Base-by-base conservation (phyloP, 169 alveolate genomes). In the Plasmodium reichenowi region DNA sequence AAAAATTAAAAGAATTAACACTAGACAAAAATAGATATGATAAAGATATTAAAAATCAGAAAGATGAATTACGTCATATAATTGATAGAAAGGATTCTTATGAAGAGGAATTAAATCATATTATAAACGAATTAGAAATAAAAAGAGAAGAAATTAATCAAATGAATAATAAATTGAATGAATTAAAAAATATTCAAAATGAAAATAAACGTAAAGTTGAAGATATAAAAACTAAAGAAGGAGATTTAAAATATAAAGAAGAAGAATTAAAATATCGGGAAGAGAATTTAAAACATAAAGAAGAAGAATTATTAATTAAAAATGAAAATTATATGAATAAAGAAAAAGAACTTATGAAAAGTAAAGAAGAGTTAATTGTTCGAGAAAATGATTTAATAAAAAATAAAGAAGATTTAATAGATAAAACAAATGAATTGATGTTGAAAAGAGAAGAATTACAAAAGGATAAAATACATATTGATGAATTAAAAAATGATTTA, bases 401-500 rank as follows among this genome's bases (percentile, higher is more conserved):
- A 22, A 68, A 26, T 56, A 71, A 63, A 15, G 63, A 68, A 22
- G 90, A 80, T 3, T 45, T 80, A 24, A 80, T 68, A 29, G 67
- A 66, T 24, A 47, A 48, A 54, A 52, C 45, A 24, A 80, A 80
- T 22, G 90, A 80, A 29, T 60, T 80, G 7, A 48, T 22, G 20
- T 47, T 29, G 17, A 54, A 60, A 22, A 60, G 47, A 48, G 90
- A 80, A 68, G 74, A 80, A 68, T 48, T 80, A 50, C 17, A 80
- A 17, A 67, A 56, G 48, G 83, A 80, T 22, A 59, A 68, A 26
- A 80, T 68, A 1, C 85, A 80, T 24, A 24, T 80, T 52, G 90
- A 80, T 29, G 83, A 80, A 15, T 62, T 80, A 62, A 80, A 80
- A 80, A 80, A 80, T 29, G 90, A 80, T 22, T 47, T 80, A 26